Evolutionary conservation across 257 asterid species (phyloP), one percentile per base, ranked within the genome.

Genomic region (Lantana camara): DNA sequence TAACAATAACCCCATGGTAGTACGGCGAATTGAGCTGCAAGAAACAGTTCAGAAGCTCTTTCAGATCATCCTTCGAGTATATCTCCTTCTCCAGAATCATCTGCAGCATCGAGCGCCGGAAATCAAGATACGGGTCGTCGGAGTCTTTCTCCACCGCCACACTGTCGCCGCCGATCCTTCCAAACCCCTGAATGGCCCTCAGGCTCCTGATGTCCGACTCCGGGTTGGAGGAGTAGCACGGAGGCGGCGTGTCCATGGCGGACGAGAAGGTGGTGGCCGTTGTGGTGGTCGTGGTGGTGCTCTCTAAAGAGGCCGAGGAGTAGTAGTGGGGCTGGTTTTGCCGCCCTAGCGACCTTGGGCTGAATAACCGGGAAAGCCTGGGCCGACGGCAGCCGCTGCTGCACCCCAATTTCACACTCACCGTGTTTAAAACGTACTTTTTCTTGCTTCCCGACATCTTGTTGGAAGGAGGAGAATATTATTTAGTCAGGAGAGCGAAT

Each of bases 51-150:
- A 91, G 74, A 4, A 91, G 84, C 51, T 89, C 88, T 7, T 80
- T 85, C 16, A 89, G 81, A 14, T 91, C 98, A 3, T 91, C 85
- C 57, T 82, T 81, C 2, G 90, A 60, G 77, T 89, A 86, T 34
- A 91, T 83, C 76, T 87, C 80, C 15, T 79, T 86, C 77, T 89
- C 96, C 38, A 91, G 73, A 9, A 89, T 89, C 98, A 91, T 91
- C 78, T 91, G 96, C 64, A 91, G 81, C 98, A 91, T 91, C 14
- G 98, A 91, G 32, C 84, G 90, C 16, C 91, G 90, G 74, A 91
- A 91, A 16, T 91, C 98, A 1, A 80, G 76, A 20, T 91, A 91
- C 0, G 95, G 96, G 66, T 91, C 96, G 57, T 89, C 92, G 49
- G 97, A 86, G 0, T 89, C 95, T n/a, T 88, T 85, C 84, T 85